A percentile compares a stretch with the other conserved stretches of the same genome.
Conservation (phyloP, 176 grass and related monocot species). For the Triticum monococcum region DNA sequence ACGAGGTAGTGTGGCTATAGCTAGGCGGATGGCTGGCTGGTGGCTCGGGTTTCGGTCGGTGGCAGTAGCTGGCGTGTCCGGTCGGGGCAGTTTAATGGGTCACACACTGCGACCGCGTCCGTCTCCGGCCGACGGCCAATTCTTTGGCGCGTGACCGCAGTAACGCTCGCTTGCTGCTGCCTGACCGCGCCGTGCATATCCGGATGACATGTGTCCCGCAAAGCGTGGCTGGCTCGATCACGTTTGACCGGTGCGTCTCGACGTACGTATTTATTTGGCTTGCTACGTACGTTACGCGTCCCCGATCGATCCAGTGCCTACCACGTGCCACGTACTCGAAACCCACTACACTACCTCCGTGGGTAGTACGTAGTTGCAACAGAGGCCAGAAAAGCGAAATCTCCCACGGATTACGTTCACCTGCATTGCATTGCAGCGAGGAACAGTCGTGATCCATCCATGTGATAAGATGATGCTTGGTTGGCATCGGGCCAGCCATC, state of each 20-base stretch:
- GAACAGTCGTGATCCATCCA: too few relatives aligned
- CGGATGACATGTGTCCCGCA: background rate
- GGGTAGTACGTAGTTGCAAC: background rate
- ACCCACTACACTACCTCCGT: background rate
- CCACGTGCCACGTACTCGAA: background rate
- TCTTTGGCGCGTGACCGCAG: slow-evolving; percentile 15
- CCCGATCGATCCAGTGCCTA: background rate
- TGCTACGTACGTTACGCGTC: background rate
- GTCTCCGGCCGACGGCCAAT: too few relatives aligned
- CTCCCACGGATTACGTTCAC: too few relatives aligned
- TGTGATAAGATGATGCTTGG: too few relatives aligned
- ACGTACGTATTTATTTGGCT: background rate
- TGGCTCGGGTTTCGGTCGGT: background rate
- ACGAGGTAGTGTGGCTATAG: too few relatives aligned
- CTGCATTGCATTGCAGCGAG: too few relatives aligned
- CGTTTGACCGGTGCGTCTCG: too few relatives aligned
- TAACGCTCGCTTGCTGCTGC: background rate
- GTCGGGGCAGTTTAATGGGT: background rate
- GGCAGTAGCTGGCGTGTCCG: background rate
- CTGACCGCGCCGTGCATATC: background rate
- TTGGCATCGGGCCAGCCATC: too few relatives aligned
- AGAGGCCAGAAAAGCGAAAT: background rate
- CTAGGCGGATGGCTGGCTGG: too few relatives aligned
- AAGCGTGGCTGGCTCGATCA: too few relatives aligned
- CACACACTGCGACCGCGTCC: background rate